Percentiles rank a stretch among this genome's conserved stretches.
phyloP scores from a whole-genome alignment of 306 rosid genomes.

The Cucurbita maxima region DNA sequence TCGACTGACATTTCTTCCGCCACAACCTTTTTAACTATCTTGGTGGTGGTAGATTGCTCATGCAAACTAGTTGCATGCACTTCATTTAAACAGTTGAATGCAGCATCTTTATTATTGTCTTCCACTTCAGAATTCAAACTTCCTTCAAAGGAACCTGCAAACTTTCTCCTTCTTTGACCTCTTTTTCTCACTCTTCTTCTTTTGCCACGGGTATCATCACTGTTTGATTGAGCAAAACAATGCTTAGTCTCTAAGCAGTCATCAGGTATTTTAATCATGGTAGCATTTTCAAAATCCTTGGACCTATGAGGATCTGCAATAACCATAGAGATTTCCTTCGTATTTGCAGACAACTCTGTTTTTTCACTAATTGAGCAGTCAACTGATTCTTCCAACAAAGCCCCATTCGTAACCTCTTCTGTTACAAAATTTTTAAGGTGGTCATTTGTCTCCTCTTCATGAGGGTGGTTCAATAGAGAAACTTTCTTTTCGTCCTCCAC shows the following conservation, averaged over 20 bases:
- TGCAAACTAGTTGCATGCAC: neutral
- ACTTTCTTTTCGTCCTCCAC: neutral
- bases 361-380: neutral
- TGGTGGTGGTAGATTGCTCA: neutral
- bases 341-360: neutral
- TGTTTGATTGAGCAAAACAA: neutral
- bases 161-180: constrained; percentile 1
- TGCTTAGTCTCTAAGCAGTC: neutral
- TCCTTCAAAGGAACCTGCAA: neutral
- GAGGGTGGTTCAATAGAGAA: neutral
- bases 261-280: neutral
- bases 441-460: neutral
- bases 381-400: neutral
- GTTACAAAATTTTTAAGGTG: neutral
- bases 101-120: neutral
- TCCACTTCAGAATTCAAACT: neutral
- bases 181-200: neutral
- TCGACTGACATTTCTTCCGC: neutral
- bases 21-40: neutral
- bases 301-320: neutral
- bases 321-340: neutral
- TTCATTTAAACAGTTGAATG: neutral
- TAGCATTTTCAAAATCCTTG: neutral
- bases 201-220: neutral
- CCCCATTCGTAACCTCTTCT: neutral